Evolutionary conservation across 768 basidiomycete genomes (phyloP).

Genomic region (Cystofilobasidium macerans): DNA sequence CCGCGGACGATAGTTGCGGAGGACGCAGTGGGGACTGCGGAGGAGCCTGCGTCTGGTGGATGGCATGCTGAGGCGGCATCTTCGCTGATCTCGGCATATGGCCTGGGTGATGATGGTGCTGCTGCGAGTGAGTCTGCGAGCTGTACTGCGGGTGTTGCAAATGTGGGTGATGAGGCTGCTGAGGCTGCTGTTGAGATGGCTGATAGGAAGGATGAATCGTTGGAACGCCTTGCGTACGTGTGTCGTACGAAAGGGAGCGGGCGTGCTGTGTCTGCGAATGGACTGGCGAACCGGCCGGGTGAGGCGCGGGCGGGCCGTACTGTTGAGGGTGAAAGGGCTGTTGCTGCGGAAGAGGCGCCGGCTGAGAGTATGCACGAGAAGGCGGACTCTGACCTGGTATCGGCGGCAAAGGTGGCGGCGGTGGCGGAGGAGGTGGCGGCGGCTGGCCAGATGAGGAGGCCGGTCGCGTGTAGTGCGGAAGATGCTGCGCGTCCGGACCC

Average conservation of each 20-base stretch:
- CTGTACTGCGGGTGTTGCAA: not conserved
- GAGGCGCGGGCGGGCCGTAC: not conserved
- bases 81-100: not conserved
- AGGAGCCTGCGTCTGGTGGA: conserved; percentile 11
- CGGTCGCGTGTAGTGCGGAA: conserved; percentile 26
- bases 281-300: too few relatives aligned
- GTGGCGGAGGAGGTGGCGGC: conserved; percentile 27
- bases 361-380: conserved; percentile 2
- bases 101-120: too few relatives aligned
- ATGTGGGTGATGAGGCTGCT: conserved; percentile 20
- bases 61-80: not conserved
- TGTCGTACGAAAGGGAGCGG: not conserved
- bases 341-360: not conserved
- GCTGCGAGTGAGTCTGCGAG: conserved; percentile 15
- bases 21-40: conserved; percentile 1
- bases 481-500: conserved; percentile 26
- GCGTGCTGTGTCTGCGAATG: not conserved
- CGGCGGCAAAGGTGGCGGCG: conserved; percentile 26
- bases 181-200: conserved; percentile 26
- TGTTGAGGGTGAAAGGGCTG: not conserved
- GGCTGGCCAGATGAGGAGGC: conserved; percentile 25
- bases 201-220: conserved; percentile 46
- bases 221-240: too few relatives aligned
- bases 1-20: too few relatives aligned
- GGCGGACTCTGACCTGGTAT: conserved; percentile 4